Conservation (phyloP, 108 stramenopile species). For the Cyclostephanos invisitatus region DNA sequence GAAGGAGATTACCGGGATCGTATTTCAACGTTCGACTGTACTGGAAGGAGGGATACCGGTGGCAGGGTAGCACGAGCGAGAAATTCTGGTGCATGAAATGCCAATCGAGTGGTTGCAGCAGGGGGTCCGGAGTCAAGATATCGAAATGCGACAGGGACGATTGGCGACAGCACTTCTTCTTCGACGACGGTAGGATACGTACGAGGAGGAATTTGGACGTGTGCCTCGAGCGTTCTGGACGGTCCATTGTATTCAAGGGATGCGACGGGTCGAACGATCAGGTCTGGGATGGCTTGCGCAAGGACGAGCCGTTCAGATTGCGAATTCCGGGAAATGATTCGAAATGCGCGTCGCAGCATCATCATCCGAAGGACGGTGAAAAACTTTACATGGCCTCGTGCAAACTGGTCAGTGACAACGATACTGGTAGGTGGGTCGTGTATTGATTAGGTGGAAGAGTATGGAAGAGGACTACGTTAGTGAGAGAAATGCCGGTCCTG, state of each 20-base stretch:
- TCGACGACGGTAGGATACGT: slow-evolving; percentile 37
- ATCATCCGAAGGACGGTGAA: slow-evolving; percentile 36
- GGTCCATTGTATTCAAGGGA: slow-evolving; percentile 21
- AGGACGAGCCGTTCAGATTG: slow-evolving; percentile 22
- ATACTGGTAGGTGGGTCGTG: slow-evolving; percentile 31
- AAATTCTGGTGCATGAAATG: slow-evolving; percentile 44
- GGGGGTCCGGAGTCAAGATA: slow-evolving; percentile 26
- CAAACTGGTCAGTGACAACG: slow-evolving; percentile 3
- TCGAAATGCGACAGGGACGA: slow-evolving; percentile 25
- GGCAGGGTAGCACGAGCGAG: slow-evolving; percentile 34
- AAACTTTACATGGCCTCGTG: slow-evolving; percentile 33
- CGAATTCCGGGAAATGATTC: slow-evolving; percentile 22
- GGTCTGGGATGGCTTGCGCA: slow-evolving; percentile 23
- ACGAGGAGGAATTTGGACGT: slow-evolving; percentile 24
- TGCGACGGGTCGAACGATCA: slow-evolving; percentile 22
- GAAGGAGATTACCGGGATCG: no score
- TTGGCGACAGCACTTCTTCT: slow-evolving; percentile 39
- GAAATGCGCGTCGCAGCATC: slow-evolving; percentile 40
- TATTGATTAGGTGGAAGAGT: slow-evolving; percentile 43
- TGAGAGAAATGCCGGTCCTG: no score
- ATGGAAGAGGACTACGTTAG: no score
- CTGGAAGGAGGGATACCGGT: slow-evolving; percentile 24
- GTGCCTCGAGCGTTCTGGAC: slow-evolving; percentile 39
- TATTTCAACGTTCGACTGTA: slow-evolving; percentile 13
- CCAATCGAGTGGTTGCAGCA: slow-evolving; percentile 16